phyloP scores from a whole-genome alignment of 345 rosid species.

The Ceriops decandra region DNA sequence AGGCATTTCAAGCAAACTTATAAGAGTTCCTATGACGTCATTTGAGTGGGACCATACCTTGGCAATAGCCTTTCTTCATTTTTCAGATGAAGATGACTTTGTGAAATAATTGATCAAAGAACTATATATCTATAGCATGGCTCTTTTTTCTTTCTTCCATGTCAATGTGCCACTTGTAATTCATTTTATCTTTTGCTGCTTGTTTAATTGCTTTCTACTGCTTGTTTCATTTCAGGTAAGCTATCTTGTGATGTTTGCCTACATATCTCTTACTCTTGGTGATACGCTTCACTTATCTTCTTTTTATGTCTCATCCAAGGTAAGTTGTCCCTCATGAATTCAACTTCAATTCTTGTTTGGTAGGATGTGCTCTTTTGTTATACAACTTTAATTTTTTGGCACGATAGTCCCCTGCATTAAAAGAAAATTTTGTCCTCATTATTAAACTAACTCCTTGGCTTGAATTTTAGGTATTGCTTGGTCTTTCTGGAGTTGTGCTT shows the following conservation, averaged over 20 bases:
- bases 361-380: neutral
- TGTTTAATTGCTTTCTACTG: neutral
- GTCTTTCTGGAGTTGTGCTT: conserved; percentile 91
- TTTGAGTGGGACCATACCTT: neutral
- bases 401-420: neutral
- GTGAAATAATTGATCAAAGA: no score
- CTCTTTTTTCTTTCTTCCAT: no score
- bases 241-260: conserved; percentile 97
- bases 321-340: conserved; percentile 24
- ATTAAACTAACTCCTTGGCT: conserved; percentile 16
- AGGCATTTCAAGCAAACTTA: neutral
- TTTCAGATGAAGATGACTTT: neutral
- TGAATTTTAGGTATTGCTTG: conserved; percentile 75
- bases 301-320: conserved; percentile 88
- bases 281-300: conserved; percentile 64
- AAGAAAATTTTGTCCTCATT: conserved; percentile 1
- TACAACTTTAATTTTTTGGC: no score
- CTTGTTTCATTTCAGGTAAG: conserved; percentile 64
- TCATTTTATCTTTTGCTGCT: no score
- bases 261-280: conserved; percentile 88
- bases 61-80: neutral
- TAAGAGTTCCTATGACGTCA: neutral
- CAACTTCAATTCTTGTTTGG: neutral
- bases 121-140: neutral
- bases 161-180: no score